A percentile compares a stretch with the other conserved stretches of the same genome.
These are phyloP conservation scores for Ambispora gerdemannii DNA, from an alignment of 192 early-diverging fungal species.

Conservation along the genomic window DNA sequence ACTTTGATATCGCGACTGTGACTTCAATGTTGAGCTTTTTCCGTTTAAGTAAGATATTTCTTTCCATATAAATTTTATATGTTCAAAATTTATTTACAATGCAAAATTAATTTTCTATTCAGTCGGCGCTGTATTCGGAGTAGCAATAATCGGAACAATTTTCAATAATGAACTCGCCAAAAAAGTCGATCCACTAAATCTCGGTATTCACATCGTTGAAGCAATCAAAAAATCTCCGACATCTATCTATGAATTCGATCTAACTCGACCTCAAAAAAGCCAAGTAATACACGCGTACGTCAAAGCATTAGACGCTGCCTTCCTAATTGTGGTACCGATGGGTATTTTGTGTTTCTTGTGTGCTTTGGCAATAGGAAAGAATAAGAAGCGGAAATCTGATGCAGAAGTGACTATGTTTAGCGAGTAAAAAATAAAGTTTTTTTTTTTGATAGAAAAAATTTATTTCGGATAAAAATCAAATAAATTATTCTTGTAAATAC, in stretches of 20 bases:
- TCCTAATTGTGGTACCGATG: conserved; percentile 50
- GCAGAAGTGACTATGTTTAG: too few species aligned
- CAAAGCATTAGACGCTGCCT: conserved; percentile 44
- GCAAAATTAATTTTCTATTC: too few species aligned
- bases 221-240: conserved; percentile 29
- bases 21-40: conserved; percentile 64
- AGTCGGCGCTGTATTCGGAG: conserved; percentile 36
- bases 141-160: conserved; percentile 38
- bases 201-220: conserved; percentile 7
- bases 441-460: too few species aligned
- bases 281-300: conserved; percentile 49
- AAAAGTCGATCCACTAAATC: conserved; percentile 24
- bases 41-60: conserved; percentile 41
- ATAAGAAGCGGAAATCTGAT: too few species aligned
- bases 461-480: too few species aligned
- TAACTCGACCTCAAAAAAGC: conserved; percentile 30
- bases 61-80: too few species aligned
- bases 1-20: conserved; percentile 59
- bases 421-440: too few species aligned
- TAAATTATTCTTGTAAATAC: too few species aligned
- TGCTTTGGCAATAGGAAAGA: neutral
- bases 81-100: too few species aligned
- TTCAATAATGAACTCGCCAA: conserved; percentile 43
- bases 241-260: conserved; percentile 34
- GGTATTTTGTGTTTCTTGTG: conserved; percentile 42